A percentile compares a stretch with the other conserved stretches of the same genome.
phyloP scores from a whole-genome alignment of 2,329 filamentous ascomycete genomes.

The Fusarium chuoi region DNA sequence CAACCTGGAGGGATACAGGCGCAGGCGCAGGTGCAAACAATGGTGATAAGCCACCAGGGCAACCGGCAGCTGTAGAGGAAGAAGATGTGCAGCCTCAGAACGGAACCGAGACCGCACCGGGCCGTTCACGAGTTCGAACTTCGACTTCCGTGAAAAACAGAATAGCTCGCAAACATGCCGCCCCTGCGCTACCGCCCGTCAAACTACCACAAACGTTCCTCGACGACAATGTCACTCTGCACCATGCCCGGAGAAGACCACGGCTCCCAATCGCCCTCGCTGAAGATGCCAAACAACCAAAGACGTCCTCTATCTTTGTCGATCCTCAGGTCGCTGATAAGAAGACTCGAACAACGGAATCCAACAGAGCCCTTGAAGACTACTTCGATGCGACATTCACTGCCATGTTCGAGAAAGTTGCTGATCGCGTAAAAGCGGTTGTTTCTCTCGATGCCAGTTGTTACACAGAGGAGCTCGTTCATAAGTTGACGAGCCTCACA shows the following conservation, averaged over 20 bases:
- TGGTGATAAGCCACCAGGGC: slow-evolving; percentile 45
- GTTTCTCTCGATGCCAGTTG: neutral
- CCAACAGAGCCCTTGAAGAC: slow-evolving; percentile 43
- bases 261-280: slow-evolving; percentile 46
- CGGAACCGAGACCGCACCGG: slow-evolving; percentile 42
- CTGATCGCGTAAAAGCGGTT: slow-evolving; percentile 27
- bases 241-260: slow-evolving; percentile 41
- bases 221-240: slow-evolving; percentile 57
- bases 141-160: slow-evolving; percentile 46
- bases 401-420: slow-evolving; percentile 29
- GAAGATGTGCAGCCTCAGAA: slow-evolving; percentile 44
- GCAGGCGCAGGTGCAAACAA: slow-evolving; percentile 35
- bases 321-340: slow-evolving; percentile 38
- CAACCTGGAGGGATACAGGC: slow-evolving; percentile 31
- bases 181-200: slow-evolving; percentile 60
- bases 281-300: slow-evolving; percentile 47
- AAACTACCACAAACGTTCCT: slow-evolving; percentile 68
- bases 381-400: slow-evolving; percentile 48
- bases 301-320: slow-evolving; percentile 46
- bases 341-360: slow-evolving; percentile 35
- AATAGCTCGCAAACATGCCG: slow-evolving; percentile 47
- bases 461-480: slow-evolving; percentile 19
- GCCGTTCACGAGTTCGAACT: slow-evolving; percentile 43
- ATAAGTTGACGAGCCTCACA: slow-evolving; percentile 34
- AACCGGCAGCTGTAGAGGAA: slow-evolving; percentile 41